Conservation (phyloP, 306 rosid genomes). For the Sechiopsis laciniata region DNA sequence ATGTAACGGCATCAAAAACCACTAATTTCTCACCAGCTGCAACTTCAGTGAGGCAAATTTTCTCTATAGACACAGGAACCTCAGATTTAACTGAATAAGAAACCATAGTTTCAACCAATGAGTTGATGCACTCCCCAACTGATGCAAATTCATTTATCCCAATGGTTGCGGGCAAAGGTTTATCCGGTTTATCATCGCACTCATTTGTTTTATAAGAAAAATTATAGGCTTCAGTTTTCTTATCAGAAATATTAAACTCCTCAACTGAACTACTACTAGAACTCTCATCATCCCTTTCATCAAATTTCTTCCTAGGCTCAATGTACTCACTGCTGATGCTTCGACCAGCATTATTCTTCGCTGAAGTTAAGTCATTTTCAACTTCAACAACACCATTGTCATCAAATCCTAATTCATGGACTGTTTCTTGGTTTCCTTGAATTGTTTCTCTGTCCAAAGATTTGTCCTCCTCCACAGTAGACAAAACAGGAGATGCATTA, state of each 20-base stretch:
- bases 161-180: conserved; percentile 25
- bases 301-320: conserved; percentile 32
- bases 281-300: conserved; percentile 27
- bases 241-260: conserved; percentile 30
- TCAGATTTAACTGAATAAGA: conserved; percentile 29
- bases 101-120: conserved; percentile 20
- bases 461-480: conserved; percentile 29
- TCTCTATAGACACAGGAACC: conserved; percentile 32
- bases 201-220: conserved; percentile 25
- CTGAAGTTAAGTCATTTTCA: conserved; percentile 35
- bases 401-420: conserved; percentile 22
- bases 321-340: conserved; percentile 26
- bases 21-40: conserved; percentile 34
- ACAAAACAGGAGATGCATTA: conserved; percentile 28
- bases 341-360: conserved; percentile 33
- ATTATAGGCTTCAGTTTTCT: conserved; percentile 32
- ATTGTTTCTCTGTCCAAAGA: conserved; percentile 28
- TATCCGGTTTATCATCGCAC: conserved; percentile 24
- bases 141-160: conserved; percentile 25
- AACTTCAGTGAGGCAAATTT: conserved; percentile 21
- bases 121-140: conserved; percentile 23
- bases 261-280: conserved; percentile 39
- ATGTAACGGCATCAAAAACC: conserved; percentile 30
- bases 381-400: conserved; percentile 27
- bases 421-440: conserved; percentile 26